Evolutionary conservation across 2,329 filamentous ascomycete genomes (phyloP), one percentile per base, ranked within the genome.

Genomic region (Pseudogymnoascus sp.): DNA sequence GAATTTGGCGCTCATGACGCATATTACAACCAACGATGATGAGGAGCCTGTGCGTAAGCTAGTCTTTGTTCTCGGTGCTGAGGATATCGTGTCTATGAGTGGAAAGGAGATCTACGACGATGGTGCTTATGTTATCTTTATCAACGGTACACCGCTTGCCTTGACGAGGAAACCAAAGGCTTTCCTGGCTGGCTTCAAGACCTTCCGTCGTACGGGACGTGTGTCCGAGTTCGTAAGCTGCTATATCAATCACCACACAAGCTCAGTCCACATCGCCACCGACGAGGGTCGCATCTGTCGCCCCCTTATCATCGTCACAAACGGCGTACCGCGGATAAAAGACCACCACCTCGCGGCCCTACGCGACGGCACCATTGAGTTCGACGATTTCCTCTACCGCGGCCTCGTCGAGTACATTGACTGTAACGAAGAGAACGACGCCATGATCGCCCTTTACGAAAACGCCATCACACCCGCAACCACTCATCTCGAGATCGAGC

Each of bases 371-470:
- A 90, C 86, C 35, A 89, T 91, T 75, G 87, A 89, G 12, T 99
- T 99, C 73, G 94, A 99, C 69, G 93, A 97, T 73, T 97, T 97
- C 71, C 78, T 99, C 33, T 90, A 87, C 28, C 85, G 89, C 65
- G 95, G 94, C 0, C 81, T 99, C 7, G 90, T 99, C 6, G 95
- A 99, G 73, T 99, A 99, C 71, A 83, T 99, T 18, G 94, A 99
- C 71, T 92, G 96, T 69, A 99, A 99, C 75, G 95, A 99, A 75
- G 94, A 99, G 76, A 96, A 99, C 71, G 94, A 99, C 70, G 89
- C 92, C 0, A 88, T 96, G 63, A 95, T 99, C 68, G 90, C 93
- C 3, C 84, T 97, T 16, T 92, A 92, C 70, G 93, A 97, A 72
- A 82, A 86, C 21, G 88, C 96, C 65, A 91, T 97, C 67, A 88